Conservation (phyloP, 176 grass and related monocot genomes). For the Typha latifolia region DNA sequence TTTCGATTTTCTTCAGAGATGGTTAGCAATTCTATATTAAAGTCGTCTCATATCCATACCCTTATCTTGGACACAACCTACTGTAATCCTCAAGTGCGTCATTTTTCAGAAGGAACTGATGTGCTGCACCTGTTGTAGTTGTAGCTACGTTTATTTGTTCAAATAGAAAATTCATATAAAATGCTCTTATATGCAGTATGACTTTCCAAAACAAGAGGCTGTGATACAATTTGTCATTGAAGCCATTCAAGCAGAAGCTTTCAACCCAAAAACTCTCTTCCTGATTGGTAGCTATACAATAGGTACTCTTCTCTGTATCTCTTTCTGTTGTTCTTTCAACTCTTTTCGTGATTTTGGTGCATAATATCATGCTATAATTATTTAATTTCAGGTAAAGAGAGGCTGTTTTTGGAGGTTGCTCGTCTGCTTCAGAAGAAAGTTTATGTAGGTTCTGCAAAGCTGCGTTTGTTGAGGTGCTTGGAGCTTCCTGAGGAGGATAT, state of each 20-base stretch:
- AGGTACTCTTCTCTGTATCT: conserved; percentile 38
- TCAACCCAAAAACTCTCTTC: conserved; percentile 91
- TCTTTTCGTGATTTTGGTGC: background rate
- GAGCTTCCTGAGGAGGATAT: conserved; percentile 72
- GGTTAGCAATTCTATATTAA: conserved; percentile 51
- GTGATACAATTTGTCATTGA: conserved; percentile 93
- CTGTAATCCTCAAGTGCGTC: conserved; percentile 64
- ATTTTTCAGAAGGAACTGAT: conserved; percentile 1
- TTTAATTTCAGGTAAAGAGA: conserved; percentile 64
- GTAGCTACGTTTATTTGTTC: background rate
- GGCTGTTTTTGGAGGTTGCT: conserved; percentile 73
- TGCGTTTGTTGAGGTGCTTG: conserved; percentile 58
- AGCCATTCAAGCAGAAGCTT: conserved; percentile 94
- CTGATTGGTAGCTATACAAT: conserved; percentile 97
- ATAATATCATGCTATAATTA: background rate
- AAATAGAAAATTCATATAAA: background rate
- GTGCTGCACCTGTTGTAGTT: background rate
- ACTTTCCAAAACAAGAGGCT: conserved; percentile 80
- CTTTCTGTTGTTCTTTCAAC: background rate
- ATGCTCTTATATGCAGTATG: conserved; percentile 45
- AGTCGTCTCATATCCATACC: conserved; percentile 54
- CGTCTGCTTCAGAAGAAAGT: conserved; percentile 79
- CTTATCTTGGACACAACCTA: conserved; percentile 95
- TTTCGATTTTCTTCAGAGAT: conserved; percentile 81
- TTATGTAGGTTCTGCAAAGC: conserved; percentile 71